phyloP scores from a whole-genome alignment of 2,329 filamentous ascomycete genomes.

The Didymella exigua region DNA sequence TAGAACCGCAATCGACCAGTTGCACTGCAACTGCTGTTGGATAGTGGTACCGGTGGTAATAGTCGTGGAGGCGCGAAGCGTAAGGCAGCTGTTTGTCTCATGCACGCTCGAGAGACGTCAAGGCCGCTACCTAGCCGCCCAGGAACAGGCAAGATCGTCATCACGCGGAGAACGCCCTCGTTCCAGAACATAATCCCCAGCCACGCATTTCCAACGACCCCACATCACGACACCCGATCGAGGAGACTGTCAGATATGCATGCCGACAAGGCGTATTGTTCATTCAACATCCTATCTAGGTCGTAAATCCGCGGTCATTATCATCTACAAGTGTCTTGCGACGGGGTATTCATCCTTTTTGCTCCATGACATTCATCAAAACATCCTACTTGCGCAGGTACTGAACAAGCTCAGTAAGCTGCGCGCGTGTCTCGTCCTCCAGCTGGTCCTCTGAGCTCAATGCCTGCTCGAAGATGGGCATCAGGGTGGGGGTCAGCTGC shows the following conservation, averaged over 20 bases:
- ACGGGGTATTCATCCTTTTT: slow-evolving; percentile 33
- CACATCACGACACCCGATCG: not conserved
- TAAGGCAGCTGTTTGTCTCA: slow-evolving; percentile 19
- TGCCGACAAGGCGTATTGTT: slow-evolving; percentile 12
- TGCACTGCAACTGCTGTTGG: not conserved
- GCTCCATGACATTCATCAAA: slow-evolving; percentile 24
- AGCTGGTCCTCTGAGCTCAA: slow-evolving; percentile 77
- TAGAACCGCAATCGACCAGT: not conserved
- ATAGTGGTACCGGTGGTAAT: not conserved
- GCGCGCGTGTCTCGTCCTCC: slow-evolving; percentile 69
- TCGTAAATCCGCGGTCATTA: slow-evolving; percentile 30
- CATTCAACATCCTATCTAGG: slow-evolving; percentile 26
- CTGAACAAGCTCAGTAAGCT: slow-evolving; percentile 68
- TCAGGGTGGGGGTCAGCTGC: slow-evolving; percentile 70
- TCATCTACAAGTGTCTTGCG: slow-evolving; percentile 33
- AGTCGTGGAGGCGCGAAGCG: slow-evolving; percentile 1
- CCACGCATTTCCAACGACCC: not conserved
- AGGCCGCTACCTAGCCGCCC: slow-evolving; percentile 17
- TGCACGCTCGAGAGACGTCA: slow-evolving; percentile 28
- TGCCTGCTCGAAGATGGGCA: slow-evolving; percentile 75
- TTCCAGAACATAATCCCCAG: slow-evolving; percentile 2
- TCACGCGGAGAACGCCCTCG: slow-evolving; percentile 16
- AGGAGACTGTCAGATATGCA: not conserved
- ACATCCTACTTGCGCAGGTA: slow-evolving; percentile 51
- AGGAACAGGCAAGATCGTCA: slow-evolving; percentile 25